Conservation (phyloP, 1,284 basidiomycete species). For the Naganishia sp. region DNA sequence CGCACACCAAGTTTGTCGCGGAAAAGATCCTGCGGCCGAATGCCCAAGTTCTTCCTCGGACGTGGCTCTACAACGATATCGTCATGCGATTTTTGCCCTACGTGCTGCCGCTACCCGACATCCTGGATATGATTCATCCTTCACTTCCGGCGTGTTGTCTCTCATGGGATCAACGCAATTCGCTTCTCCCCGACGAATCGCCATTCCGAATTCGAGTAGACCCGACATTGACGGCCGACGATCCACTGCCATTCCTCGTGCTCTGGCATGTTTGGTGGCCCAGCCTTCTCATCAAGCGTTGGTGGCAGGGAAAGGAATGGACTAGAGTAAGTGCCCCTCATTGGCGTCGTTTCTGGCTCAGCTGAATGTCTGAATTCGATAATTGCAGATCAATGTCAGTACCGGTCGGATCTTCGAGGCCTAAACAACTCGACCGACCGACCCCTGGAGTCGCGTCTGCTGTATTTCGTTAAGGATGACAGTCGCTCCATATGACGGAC, state of each 20-base stretch:
- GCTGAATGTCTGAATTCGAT: not conserved
- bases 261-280: slow-evolving; percentile 49
- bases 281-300: slow-evolving; percentile 38
- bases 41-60: slow-evolving; percentile 38
- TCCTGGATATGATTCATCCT: slow-evolving; percentile 38
- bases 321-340: slow-evolving; percentile 42
- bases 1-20: slow-evolving; percentile 31
- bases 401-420: slow-evolving; percentile 46
- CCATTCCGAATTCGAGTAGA: slow-evolving; percentile 38
- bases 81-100: slow-evolving; percentile 47
- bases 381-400: slow-evolving; percentile 43
- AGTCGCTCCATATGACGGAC: no score
- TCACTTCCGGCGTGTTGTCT: slow-evolving; percentile 38
- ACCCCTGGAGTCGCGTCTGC: no score
- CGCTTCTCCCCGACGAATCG: slow-evolving; percentile 36
- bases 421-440: slow-evolving; percentile 3
- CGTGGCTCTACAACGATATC: slow-evolving; percentile 53
- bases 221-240: slow-evolving; percentile 45
- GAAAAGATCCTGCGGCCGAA: slow-evolving; percentile 38
- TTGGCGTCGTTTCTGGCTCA: not conserved
- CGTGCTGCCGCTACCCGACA: slow-evolving; percentile 35
- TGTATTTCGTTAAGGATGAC: no score
- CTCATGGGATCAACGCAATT: slow-evolving; percentile 18
- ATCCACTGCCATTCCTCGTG: slow-evolving; percentile 48
- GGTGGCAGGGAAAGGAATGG: slow-evolving; percentile 48